Evolutionary conservation across 2,329 filamentous ascomycete species (phyloP), one percentile per base, ranked within the genome.

Genomic region (Zymoseptoria passerinii): DNA sequence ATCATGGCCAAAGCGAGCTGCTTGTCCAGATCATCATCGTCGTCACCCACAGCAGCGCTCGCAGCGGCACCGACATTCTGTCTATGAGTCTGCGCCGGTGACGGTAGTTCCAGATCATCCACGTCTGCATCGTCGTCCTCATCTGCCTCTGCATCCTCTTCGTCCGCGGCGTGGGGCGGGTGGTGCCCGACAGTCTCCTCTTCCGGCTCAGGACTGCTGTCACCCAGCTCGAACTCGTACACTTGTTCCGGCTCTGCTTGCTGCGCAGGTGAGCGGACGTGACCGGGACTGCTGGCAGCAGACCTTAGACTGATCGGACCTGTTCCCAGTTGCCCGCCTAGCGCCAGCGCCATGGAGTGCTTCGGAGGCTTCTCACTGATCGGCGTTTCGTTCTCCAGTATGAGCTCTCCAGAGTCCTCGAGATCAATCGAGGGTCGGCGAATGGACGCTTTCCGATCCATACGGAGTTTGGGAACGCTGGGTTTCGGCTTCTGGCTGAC

Each of bases 221-320:
- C 63, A 19, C 62, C 63, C n/a, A 69, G 62, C 18, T 68, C 68
- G 28, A 72, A 68, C 10, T 71, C 69, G 50, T 68, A 68, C 49
- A 60, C 60, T 23, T 59, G 10, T 18, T 63, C 65, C 6, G 62
- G 60, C 23, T 59, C 56, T 27, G 35, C 13, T 13, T 56, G 53
- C 7, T 60, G 56, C 49, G 60, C 58, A 13, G 67, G 67, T 23
- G 64, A 66, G 18, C 58, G n/a, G 13, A 23, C 27, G 18, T 55
- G n/a, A 35, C 64, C 67, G 44, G 65, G 69, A 58, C 58, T 76
- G 58, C 70, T 76, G 7, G 76, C 75, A 0, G 75, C 76, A 59
- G 73, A 75, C 16, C 72, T 73, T 44, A 78, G 68, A 16, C 71
- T 74, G 50, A 77, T 77, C 2, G 76, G 77, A 2, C 76, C 75